A percentile compares a stretch with the other conserved stretches of the same genome.
Conservation (phyloP, 2,329 filamentous ascomycete genomes). For the Colletotrichum noveboracense region DNA sequence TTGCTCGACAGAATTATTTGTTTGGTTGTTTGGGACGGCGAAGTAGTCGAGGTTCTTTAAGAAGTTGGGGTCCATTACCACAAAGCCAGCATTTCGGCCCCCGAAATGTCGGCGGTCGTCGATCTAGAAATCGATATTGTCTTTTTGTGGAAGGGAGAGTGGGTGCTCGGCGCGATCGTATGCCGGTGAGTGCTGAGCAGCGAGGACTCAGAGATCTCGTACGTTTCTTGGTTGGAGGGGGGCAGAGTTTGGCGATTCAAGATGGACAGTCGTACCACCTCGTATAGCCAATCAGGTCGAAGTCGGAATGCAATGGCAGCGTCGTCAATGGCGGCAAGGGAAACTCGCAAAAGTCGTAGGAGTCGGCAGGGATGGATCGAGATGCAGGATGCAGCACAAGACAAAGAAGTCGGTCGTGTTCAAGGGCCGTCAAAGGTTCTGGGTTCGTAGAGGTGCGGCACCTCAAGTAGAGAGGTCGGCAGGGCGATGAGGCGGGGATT, state of each 20-base stretch:
- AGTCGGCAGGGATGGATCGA: background rate
- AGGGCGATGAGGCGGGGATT: background rate
- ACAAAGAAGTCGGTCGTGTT: background rate
- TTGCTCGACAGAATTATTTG: conserved; percentile 37
- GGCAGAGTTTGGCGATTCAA: background rate
- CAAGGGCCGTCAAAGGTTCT: background rate
- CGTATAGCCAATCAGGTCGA: background rate
- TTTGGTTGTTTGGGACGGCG: conserved; percentile 42
- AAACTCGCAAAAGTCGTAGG: background rate
- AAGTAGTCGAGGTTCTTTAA: conserved; percentile 44
- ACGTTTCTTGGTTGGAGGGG: background rate
- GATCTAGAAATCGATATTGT: conserved; percentile 16
- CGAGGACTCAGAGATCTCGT: background rate
- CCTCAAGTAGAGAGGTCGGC: background rate
- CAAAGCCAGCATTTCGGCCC: conserved; percentile 40
- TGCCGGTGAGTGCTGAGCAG: background rate
- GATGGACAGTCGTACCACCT: conserved; percentile 10
- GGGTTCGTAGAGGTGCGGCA: background rate
- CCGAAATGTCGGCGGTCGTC: conserved; percentile 25
- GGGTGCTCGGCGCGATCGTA: background rate
- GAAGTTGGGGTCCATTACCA: conserved; percentile 40
- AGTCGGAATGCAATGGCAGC: background rate
- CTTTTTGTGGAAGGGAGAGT: background rate
- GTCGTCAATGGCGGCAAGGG: background rate
- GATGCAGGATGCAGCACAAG: background rate